Evolutionary conservation across 306 rosid species (phyloP).

Genomic region (Hippophae rhamnoides): DNA sequence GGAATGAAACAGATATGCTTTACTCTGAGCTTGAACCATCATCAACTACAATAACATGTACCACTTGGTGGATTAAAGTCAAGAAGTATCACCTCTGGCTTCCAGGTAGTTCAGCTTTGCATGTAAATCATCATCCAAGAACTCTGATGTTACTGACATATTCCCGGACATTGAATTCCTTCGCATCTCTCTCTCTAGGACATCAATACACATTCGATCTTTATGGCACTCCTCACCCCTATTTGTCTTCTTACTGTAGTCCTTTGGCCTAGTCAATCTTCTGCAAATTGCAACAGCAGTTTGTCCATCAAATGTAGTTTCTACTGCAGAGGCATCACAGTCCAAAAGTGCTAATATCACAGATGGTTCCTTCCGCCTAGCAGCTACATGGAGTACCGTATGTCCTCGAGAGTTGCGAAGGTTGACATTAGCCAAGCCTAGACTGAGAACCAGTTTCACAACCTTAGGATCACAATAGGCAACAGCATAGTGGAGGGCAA

Average conservation of each 20-base stretch:
- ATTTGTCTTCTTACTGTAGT: constrained; percentile 37
- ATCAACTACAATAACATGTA: too few relatives aligned
- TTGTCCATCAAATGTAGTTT: constrained; percentile 59
- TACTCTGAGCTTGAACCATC: too few relatives aligned
- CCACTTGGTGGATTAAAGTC: not conserved
- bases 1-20: too few relatives aligned
- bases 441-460: constrained; percentile 58
- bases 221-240: constrained; percentile 63
- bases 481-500: constrained; percentile 72
- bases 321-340: constrained; percentile 56
- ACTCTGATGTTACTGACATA: constrained; percentile 31
- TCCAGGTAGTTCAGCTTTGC: constrained; percentile 62
- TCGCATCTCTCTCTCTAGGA: constrained; percentile 76
- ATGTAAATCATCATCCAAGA: constrained; percentile 47
- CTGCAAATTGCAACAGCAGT: constrained; percentile 78
- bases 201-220: constrained; percentile 74
- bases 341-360: constrained; percentile 57
- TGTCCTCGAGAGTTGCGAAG: constrained; percentile 46
- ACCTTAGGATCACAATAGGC: constrained; percentile 85
- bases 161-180: constrained; percentile 43
- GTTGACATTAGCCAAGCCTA: constrained; percentile 41
- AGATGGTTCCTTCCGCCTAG: constrained; percentile 75
- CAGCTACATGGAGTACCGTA: constrained; percentile 77
- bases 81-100: constrained; percentile 58
- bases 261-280: constrained; percentile 74